Evolutionary conservation across 345 rosid species (phyloP).

Genomic region (Eucalyptus paniculata): DNA sequence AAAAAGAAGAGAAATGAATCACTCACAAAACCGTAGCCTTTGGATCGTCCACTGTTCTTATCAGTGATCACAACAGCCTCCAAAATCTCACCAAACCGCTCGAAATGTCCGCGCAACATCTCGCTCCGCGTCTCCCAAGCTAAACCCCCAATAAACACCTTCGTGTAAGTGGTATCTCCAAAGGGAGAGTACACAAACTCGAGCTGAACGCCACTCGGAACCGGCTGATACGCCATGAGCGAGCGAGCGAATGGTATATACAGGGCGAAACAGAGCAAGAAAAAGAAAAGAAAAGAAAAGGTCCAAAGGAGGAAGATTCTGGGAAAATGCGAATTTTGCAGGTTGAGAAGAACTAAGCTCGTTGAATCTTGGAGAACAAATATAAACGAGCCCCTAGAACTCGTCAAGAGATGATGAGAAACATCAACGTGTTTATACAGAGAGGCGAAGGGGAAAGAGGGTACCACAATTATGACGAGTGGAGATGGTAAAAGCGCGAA

Average conservation of each 20-base stretch:
- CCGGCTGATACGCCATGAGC: slow-evolving; percentile 46
- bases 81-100: slow-evolving; percentile 78
- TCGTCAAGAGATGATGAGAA: neutral
- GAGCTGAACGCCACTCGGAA: slow-evolving; percentile 46
- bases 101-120: slow-evolving; percentile 71
- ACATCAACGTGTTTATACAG: neutral
- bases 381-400: neutral
- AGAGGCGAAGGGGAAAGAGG: neutral
- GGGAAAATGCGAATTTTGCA: neutral
- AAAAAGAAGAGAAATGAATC: neutral
- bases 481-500: neutral
- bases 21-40: slow-evolving; percentile 99
- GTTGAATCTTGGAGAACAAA: neutral
- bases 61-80: slow-evolving; percentile 96
- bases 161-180: slow-evolving; percentile 82
- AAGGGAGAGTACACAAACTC: slow-evolving; percentile 25
- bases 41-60: slow-evolving; percentile 92
- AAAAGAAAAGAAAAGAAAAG: neutral
- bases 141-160: slow-evolving; percentile 86
- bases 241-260: neutral
- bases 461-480: neutral
- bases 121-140: slow-evolving; percentile 96
- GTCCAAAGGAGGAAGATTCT: neutral
- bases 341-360: neutral
- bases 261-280: neutral